These are phyloP conservation scores for Funneliformis geosporum DNA, from an alignment of 192 early-diverging fungal species.

Conservation along the genomic window DNA sequence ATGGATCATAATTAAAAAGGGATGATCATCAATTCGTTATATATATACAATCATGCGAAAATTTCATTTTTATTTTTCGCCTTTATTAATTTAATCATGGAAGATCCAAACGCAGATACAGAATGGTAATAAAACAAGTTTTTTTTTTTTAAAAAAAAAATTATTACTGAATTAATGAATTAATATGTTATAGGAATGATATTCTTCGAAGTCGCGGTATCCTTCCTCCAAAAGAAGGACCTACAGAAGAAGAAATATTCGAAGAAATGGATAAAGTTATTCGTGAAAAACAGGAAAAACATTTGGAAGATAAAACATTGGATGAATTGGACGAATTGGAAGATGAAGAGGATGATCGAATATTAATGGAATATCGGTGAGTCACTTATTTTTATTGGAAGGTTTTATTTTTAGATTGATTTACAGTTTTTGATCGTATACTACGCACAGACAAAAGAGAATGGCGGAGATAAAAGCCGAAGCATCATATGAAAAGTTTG, in stretches of 20 bases:
- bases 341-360: constrained; percentile 87
- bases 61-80: no score
- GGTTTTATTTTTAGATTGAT: background rate
- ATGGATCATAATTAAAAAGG: no score
- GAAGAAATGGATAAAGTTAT: constrained; percentile 76
- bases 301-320: constrained; percentile 66
- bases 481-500: constrained; percentile 76
- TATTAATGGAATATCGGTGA: constrained; percentile 76
- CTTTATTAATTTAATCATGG: background rate
- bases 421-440: background rate
- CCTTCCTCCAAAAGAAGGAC: constrained; percentile 74
- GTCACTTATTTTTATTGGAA: constrained; percentile 6
- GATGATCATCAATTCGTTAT: no score
- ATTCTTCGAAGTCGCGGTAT: constrained; percentile 91
- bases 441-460: constrained; percentile 62
- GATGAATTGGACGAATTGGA: constrained; percentile 92
- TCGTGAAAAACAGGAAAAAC: constrained; percentile 54
- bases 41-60: no score
- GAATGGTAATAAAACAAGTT: background rate
- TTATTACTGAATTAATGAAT: background rate
- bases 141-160: background rate
- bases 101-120: background rate
- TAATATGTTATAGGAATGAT: constrained; percentile 71
- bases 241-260: constrained; percentile 72
- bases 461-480: constrained; percentile 83